These are phyloP conservation scores for Eucalyptus regnans DNA, from an alignment of 345 rosid genomes.

Conservation along the genomic window DNA sequence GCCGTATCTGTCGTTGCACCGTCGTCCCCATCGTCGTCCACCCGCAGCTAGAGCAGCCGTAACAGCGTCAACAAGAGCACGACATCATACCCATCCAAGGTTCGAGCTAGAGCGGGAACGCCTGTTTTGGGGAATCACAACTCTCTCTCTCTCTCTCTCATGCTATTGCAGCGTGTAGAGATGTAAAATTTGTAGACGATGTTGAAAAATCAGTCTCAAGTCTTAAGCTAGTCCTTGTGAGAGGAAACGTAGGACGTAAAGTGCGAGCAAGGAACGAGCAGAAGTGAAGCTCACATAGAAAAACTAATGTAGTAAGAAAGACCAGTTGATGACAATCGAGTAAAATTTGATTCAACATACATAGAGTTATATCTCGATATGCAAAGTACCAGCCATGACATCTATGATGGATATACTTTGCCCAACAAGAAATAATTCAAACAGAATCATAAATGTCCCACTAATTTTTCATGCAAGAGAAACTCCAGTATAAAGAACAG, in stretches of 20 bases:
- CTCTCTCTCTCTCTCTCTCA: too few species aligned
- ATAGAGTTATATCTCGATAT: neutral
- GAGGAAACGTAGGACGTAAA: neutral
- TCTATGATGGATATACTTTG: neutral
- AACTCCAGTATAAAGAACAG: neutral
- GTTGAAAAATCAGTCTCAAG: too few species aligned
- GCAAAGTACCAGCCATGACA: neutral
- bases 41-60: neutral
- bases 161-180: too few species aligned
- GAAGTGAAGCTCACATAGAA: neutral
- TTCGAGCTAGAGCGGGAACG: neutral
- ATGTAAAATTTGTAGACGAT: too few species aligned
- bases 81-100: neutral
- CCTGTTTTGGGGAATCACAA: neutral
- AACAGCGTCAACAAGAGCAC: neutral
- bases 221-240: neutral
- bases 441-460: neutral
- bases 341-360: too few species aligned
- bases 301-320: neutral
- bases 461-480: neutral
- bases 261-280: neutral
- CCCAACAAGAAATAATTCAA: neutral
- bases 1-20: conserved; percentile 73
- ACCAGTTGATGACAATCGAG: neutral
- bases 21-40: conserved; percentile 14